Evolutionary conservation across 2,329 filamentous ascomycete genomes (phyloP), one percentile per base, ranked within the genome.

Genomic region (Trichoderma sp.): DNA sequence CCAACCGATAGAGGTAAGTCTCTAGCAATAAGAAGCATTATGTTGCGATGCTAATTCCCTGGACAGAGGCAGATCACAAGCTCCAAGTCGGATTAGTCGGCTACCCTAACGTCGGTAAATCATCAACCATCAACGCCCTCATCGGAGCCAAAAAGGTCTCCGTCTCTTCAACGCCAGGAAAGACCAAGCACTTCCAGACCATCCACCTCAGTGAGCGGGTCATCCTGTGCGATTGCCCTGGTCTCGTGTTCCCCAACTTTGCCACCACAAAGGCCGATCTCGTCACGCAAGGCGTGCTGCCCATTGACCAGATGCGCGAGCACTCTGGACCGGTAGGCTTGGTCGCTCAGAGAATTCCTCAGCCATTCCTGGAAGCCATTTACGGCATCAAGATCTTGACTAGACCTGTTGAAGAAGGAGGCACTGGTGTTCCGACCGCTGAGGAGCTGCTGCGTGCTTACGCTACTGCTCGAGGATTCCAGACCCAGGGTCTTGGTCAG

Each of bases 141-240:
- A 95, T 98, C 72, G 97, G 97, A 65, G 91, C 96, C 70, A 99
- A 98, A 85, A 99, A 98, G 84, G 96, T 99, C 6, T 98, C 95
- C 0, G 97, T 99, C 50, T 99, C 96, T 17, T 92, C 95, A 15
- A 99, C 96, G 1, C 96, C 96, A 4, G 96, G 96, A 80, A 99
- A 99, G 85, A 99, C 96, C 15, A 99, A 99, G 85, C 96, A 99
- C 79, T 99, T 99, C 85, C 96, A 99, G 82, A 99, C 96, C 1
- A 96, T 99, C 72, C 95, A 98, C 80, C 89, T 99, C 36, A 96
- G 93, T 72, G 92, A 96, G 1, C 90, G 91, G 72, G 94, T 99
- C 74, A 88, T 98, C 61, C 88, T 99, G 7, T 98, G 96, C 82
- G 96, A 99, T 90, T 99, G 96, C 79, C 96, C 96, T 11, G 96